phyloP scores from a whole-genome alignment of 2,329 filamentous ascomycete genomes.

The Neonectria sp. region DNA sequence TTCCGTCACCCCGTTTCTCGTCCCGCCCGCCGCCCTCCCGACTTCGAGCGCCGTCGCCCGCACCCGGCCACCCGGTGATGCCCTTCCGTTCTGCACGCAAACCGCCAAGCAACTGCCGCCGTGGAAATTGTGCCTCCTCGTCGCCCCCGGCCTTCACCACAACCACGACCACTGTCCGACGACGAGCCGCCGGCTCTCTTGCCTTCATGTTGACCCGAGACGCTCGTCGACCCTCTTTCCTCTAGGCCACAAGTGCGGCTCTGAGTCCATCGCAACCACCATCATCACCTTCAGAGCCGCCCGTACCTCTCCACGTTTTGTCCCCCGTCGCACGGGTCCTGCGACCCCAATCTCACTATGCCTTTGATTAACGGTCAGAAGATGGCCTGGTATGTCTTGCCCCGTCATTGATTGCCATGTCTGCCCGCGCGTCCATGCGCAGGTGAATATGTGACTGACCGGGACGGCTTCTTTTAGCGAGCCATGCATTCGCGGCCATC shows the following conservation, averaged over 20 bases:
- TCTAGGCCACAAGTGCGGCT: slow-evolving; percentile 40
- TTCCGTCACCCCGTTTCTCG: neutral
- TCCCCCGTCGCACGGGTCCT: slow-evolving; percentile 35
- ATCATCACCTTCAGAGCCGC: slow-evolving; percentile 25
- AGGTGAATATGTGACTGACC: slow-evolving; percentile 32
- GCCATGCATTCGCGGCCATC: slow-evolving; percentile 83
- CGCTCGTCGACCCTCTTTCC: slow-evolving; percentile 15
- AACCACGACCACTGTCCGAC: neutral
- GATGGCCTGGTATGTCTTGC: slow-evolving; percentile 77
- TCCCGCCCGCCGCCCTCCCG: slow-evolving; percentile 10
- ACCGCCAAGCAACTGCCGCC: slow-evolving; percentile 8
- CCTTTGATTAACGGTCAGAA: slow-evolving; percentile 79
- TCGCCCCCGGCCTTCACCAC: neutral
- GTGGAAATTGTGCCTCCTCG: slow-evolving; percentile 22
- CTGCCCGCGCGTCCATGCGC: slow-evolving; percentile 4
- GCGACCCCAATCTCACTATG: slow-evolving; percentile 62
- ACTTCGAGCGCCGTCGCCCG: slow-evolving; percentile 21
- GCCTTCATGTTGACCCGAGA: slow-evolving; percentile 39
- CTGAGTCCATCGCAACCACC: slow-evolving; percentile 23
- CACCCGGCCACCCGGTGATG: slow-evolving; percentile 22
- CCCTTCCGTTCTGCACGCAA: slow-evolving; percentile 18
- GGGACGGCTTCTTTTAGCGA: slow-evolving; percentile 62
- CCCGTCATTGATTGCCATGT: slow-evolving; percentile 3
- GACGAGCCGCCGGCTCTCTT: slow-evolving; percentile 19
- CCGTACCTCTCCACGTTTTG: slow-evolving; percentile 32